Evolutionary conservation across 176 grass and related monocot genomes (phyloP).

Genomic region (Aegilops tauschii): DNA sequence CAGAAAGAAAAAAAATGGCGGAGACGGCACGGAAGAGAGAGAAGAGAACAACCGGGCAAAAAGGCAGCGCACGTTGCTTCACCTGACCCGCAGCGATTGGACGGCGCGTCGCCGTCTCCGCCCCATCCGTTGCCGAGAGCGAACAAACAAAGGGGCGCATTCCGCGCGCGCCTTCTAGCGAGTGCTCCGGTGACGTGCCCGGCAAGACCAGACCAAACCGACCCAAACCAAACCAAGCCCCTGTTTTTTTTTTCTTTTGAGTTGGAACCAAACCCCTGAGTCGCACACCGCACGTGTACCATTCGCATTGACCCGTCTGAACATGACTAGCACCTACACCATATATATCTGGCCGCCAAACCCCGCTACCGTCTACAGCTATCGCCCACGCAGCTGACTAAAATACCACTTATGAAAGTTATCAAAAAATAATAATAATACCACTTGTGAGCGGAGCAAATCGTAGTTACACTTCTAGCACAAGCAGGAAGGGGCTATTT

Average conservation of each 20-base stretch:
- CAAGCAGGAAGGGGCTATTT: no score
- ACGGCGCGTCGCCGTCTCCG: neutral
- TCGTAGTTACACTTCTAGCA: no score
- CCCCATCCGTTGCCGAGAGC: neutral
- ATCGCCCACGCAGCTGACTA: neutral
- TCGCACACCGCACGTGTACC: neutral
- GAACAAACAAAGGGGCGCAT: neutral
- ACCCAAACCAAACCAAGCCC: neutral
- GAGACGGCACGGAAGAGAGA: neutral
- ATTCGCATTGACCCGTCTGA: neutral
- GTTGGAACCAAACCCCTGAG: no score
- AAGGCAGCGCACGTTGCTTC: neutral
- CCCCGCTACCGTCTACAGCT: neutral
- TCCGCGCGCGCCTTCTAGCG: neutral
- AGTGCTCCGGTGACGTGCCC: neutral
- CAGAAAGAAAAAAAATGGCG: neutral
- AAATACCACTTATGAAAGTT: no score
- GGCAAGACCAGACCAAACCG: neutral
- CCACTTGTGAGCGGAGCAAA: no score
- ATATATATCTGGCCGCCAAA: neutral
- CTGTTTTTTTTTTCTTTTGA: no score
- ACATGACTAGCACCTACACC: neutral
- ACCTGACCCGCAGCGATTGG: conserved; percentile 5
- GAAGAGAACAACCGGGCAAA: neutral
- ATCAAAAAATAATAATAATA: no score